Conservation (phyloP, 495 filamentous ascomycete genomes). For the Tuber magnatum region DNA sequence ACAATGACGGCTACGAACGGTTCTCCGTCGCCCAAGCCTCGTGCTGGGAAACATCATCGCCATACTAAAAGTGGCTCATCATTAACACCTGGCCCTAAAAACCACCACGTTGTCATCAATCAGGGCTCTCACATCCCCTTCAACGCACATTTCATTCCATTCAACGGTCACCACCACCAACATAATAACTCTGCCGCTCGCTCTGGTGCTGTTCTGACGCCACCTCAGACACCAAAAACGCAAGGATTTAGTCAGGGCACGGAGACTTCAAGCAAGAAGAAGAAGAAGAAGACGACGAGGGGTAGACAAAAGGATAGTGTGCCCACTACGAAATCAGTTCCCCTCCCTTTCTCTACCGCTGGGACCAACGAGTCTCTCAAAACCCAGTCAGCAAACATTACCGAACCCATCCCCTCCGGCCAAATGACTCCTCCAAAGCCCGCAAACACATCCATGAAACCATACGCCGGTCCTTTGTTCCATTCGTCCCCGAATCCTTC, state of each 20-base stretch:
- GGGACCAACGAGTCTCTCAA: not conserved
- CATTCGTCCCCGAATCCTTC: constrained; percentile 91
- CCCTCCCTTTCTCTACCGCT: not conserved
- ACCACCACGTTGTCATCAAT: constrained; percentile 13
- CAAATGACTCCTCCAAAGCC: constrained; percentile 25
- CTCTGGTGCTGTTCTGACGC: constrained; percentile 16
- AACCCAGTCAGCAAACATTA: not conserved
- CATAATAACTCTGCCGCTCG: constrained; percentile 22
- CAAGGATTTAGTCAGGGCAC: constrained; percentile 16
- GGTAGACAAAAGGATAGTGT: not conserved
- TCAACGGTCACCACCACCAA: constrained; percentile 8
- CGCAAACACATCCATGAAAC: constrained; percentile 46
- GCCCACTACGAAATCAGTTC: not conserved
- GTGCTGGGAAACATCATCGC: constrained; percentile 31
- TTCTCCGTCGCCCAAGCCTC: constrained; percentile 32
- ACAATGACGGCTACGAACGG: constrained; percentile 30
- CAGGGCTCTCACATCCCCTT: constrained; percentile 17
- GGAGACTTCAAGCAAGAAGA: constrained; percentile 25
- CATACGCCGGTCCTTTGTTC: constrained; percentile 92
- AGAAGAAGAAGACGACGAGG: constrained; percentile 21
- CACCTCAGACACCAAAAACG: constrained; percentile 31
- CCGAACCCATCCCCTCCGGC: not conserved
- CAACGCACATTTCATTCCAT: constrained; percentile 24
- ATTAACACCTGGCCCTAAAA: constrained; percentile 21
- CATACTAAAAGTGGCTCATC: constrained; percentile 36